phyloP scores from a whole-genome alignment of 2,329 filamentous ascomycete species.

The Bertia moriformis region DNA sequence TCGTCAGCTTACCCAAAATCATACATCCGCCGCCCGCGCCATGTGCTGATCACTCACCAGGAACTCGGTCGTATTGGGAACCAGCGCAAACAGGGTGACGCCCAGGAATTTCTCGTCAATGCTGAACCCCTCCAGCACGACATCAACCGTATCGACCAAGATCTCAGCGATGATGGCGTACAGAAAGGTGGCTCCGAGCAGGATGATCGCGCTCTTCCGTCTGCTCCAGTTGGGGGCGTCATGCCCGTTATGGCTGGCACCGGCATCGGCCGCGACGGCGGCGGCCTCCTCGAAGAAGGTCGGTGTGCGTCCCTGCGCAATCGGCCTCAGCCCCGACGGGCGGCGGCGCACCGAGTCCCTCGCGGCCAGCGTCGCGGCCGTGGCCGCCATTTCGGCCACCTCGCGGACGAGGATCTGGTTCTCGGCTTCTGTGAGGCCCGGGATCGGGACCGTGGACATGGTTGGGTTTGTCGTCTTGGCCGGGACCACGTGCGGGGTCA shows the following conservation, averaged over 20 bases:
- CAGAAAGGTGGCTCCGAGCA: constrained; percentile 74
- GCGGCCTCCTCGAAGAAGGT: constrained; percentile 31
- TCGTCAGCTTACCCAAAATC: constrained; percentile 1
- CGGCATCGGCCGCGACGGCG: constrained; percentile 17
- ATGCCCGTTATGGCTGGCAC: constrained; percentile 61
- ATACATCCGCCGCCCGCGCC: not conserved
- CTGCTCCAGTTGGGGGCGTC: constrained; percentile 97
- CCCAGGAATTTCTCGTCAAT: constrained; percentile 96
- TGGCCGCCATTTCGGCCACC: constrained; percentile 85
- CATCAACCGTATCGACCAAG: constrained; percentile 87
- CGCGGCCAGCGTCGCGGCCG: constrained; percentile 74
- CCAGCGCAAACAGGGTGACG: constrained; percentile 87
- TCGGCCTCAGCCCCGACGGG: constrained; percentile 25
- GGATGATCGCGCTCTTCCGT: constrained; percentile 74
- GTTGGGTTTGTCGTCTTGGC: constrained; percentile 49
- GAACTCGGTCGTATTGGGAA: constrained; percentile 97
- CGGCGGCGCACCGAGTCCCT: constrained; percentile 53
- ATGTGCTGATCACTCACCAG: no score
- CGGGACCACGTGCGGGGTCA: constrained; percentile 61
- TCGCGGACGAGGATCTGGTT: constrained; percentile 70
- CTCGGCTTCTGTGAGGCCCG: constrained; percentile 67
- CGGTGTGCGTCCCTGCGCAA: constrained; percentile 3
- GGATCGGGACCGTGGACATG: constrained; percentile 37
- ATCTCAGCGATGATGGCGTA: constrained; percentile 96
- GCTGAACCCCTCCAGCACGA: constrained; percentile 77